These are phyloP conservation scores for Acacia concinna DNA, from an alignment of 331 rosid species.

Conservation along the genomic window DNA sequence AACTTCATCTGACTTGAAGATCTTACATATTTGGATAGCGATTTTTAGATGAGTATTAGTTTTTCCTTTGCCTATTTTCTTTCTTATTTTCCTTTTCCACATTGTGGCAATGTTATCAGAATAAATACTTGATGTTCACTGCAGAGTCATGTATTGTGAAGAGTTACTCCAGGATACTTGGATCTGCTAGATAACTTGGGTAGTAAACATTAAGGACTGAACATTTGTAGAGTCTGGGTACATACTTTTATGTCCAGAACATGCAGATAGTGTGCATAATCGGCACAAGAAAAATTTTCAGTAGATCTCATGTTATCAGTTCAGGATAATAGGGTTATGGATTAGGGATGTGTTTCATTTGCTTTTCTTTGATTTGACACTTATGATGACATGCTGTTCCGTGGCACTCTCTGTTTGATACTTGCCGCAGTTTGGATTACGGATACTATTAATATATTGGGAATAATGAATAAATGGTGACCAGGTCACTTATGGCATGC, in stretches of 20 bases:
- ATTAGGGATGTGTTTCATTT: neutral
- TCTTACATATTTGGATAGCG: neutral
- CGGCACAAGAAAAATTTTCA: neutral
- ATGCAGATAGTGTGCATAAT: neutral
- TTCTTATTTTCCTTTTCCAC: neutral
- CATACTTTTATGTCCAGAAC: neutral
- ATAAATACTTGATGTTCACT: neutral
- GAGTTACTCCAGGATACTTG: neutral
- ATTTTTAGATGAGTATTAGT: neutral
- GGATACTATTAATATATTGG: neutral
- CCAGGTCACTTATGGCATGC: neutral
- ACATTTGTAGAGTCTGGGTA: neutral
- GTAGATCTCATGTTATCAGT: neutral
- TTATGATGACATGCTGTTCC: neutral
- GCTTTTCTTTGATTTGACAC: constrained; percentile 6
- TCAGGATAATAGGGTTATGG: neutral
- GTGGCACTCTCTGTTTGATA: neutral
- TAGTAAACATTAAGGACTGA: neutral
- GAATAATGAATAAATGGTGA: neutral
- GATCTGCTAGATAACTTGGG: neutral
- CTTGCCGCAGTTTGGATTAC: neutral
- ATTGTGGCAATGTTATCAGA: neutral
- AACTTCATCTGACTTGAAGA: neutral
- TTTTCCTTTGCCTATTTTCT: neutral
- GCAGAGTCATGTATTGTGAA: neutral